Base-by-base conservation (phyloP, 192 early-diverging fungal genomes). In the Funneliformis mosseae region DNA sequence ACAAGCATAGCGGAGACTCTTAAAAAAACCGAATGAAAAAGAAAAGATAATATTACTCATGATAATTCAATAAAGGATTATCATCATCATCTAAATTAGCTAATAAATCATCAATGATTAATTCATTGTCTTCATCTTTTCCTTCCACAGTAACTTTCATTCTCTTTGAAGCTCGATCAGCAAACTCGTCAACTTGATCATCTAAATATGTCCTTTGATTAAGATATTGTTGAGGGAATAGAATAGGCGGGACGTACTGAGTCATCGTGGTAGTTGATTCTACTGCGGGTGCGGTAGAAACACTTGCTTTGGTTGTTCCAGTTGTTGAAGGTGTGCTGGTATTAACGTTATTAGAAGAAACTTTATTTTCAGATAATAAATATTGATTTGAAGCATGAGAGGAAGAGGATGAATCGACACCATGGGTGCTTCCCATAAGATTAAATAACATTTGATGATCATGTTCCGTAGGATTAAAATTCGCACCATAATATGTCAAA, bases 401-500 rank as follows among this genome's bases (percentile, higher is more conserved):
- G 33, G 69, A 27, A 5, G 33, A 5, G 18, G 69, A 8, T 6
- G 28, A 42, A 23, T 38, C 6, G 12, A 23, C 41, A 42, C n/a
- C 69, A 0, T 41, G 16, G 16, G 5, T 46, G 16, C 41, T 55
- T 5, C n/a, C 27, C 39, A 62, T 77, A 25, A 77, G 76, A 64
- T 77, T 61, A 43, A 66, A 77, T 42, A 77, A 16, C 76, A 77
- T 43, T 10, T 77, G 76, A 25, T 42, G 59, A 45, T 77, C 76
- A 21, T 77, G 61, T 42, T 77, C 76, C 5, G 76, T 27, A 33
- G 76, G 60, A 27, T 0, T 66, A 77, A 77, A 63, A 39, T 77
- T 64, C 60, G 76, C 38, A 64, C 55, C 33, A 43, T 63, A 63
- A 77, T 64, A 77, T 43, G 76, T 8, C 25, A 74, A 43, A 39